Conservation (phyloP, 495 filamentous ascomycete species). For the Platismatia glauca region DNA sequence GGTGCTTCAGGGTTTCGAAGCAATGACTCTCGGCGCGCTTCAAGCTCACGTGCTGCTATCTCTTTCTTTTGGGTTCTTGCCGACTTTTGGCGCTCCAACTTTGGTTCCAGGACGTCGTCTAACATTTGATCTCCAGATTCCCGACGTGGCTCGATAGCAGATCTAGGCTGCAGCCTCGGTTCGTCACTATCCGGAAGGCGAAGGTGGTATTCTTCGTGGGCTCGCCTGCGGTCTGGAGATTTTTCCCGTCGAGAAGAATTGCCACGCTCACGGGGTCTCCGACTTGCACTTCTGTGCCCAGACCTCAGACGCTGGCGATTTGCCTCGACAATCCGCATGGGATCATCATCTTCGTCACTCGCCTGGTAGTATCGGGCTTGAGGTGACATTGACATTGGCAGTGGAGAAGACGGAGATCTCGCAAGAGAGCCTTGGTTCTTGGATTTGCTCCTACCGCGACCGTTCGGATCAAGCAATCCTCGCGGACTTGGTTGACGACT, state of each 20-base stretch:
- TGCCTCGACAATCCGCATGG: slow-evolving; percentile 50
- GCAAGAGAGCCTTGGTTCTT: slow-evolving; percentile 46
- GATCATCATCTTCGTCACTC: slow-evolving; percentile 46
- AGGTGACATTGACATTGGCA: slow-evolving; percentile 60
- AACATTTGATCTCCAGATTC: slow-evolving; percentile 22
- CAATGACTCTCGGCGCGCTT: slow-evolving; percentile 75
- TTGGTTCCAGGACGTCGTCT: slow-evolving; percentile 5
- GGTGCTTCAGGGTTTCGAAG: slow-evolving; percentile 70
- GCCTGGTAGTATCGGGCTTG: slow-evolving; percentile 29
- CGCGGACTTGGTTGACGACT: slow-evolving; percentile 46
- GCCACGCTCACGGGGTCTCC: slow-evolving; percentile 42
- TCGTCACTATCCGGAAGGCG: slow-evolving; percentile 37
- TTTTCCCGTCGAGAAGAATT: slow-evolving; percentile 37
- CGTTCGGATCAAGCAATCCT: slow-evolving; percentile 32
- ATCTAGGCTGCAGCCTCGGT: slow-evolving; percentile 9
- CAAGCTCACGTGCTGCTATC: slow-evolving; percentile 73
- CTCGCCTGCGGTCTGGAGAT: slow-evolving; percentile 39
- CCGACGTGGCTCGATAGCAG: slow-evolving; percentile 19
- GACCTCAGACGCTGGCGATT: slow-evolving; percentile 54
- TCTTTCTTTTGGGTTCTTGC: slow-evolving; percentile 58
- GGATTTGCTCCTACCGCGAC: slow-evolving; percentile 43
- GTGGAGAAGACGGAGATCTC: slow-evolving; percentile 72
- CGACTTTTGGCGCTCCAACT: slow-evolving; percentile 20
- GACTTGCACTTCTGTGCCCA: slow-evolving; percentile 52
- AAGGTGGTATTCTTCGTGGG: slow-evolving; percentile 28